A percentile compares a stretch with the other conserved stretches of the same genome.
These are phyloP conservation scores for Phytophthora hybrid DNA, from an alignment of 352 stramenopile species.

Conservation along the genomic window DNA sequence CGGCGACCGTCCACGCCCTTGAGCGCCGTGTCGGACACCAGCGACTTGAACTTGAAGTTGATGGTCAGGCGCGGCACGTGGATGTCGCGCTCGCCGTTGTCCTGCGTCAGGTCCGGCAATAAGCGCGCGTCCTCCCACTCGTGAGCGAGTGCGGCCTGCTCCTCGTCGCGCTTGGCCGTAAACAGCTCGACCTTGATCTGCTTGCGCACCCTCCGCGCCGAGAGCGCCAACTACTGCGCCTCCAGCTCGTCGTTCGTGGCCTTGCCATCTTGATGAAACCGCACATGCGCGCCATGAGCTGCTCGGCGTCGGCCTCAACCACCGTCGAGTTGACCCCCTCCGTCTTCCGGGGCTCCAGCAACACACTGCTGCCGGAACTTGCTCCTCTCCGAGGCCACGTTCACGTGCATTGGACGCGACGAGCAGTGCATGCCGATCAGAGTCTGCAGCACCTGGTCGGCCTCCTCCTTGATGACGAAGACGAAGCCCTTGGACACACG, in stretches of 20 bases:
- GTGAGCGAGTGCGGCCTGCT: constrained; percentile 71
- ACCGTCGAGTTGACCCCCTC: constrained; percentile 86
- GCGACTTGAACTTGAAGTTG: constrained; percentile 91
- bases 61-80: constrained; percentile 89
- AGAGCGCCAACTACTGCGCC: constrained; percentile 75
- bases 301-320: constrained; percentile 62
- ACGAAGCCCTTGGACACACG: constrained; percentile 94
- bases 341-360: constrained; percentile 50
- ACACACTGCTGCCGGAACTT: constrained; percentile 44
- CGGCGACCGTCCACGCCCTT: constrained; percentile 85
- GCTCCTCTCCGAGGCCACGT: constrained; percentile 88
- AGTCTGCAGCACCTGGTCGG: constrained; percentile 85
- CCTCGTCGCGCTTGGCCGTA: constrained; percentile 60
- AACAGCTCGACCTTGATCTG: constrained; percentile 74
- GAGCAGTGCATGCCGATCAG: constrained; percentile 93
- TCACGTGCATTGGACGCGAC: constrained; percentile 87
- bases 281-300: constrained; percentile 86
- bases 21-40: constrained; percentile 87
- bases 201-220: constrained; percentile 85
- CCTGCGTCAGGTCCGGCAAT: constrained; percentile 76
- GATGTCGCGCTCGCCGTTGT: constrained; percentile 89
- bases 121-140: constrained; percentile 84
- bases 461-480: constrained; percentile 93
- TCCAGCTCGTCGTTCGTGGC: constrained; percentile 83
- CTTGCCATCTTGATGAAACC: constrained; percentile 86